Evolutionary conservation across 305 asterid species (phyloP), one percentile per base, ranked within the genome.

Genomic region (Lippia alba): DNA sequence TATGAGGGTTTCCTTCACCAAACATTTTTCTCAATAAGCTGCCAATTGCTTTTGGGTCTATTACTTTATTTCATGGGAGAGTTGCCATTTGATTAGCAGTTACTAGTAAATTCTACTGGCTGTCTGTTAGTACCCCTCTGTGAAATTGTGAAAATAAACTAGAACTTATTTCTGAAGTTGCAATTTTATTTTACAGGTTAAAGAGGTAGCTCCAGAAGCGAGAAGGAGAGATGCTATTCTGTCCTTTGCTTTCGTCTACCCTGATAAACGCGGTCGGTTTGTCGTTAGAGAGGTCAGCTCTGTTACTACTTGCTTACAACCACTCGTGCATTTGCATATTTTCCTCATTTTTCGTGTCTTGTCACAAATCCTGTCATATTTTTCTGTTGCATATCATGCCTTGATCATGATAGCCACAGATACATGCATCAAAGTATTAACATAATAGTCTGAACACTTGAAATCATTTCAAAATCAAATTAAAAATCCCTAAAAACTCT

Each of bases 191-290:
- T 75, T 72, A 68, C 77, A 91, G 97, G 99, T 88, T 58, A 91
- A 94, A 89, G 99, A 94, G 81, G 99, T 94, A 12, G 97, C 95
- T 71, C 97, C 97, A 7, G 99, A 91, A 83, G 97, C 97, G 0
- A 90, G 97, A 79, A 83, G 92, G 83, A 82, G 97, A 81, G 97
- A 91, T 83, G 96, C 97, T 56, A 66, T 67, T 17, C 85, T 94
- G 30, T 94, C 99, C 61, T 91, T 94, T 78, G 91, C 96, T 71
- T 94, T 88, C 75, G 99, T 94, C 69, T 94, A 87, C 79, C 99
- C 99, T 48, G 92, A 85, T 78, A 85, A 85, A 76, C 86, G 84
- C 66, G 99, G 99, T 24, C 95, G 94, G 19, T 91, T 91, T 86
- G 87, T 87, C 66, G 95, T 91, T 73, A 87, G 87, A 81, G 94